These are phyloP conservation scores for Trebouxia gelatinosa DNA, from an alignment of 163 green algal species.

Conservation along the genomic window DNA sequence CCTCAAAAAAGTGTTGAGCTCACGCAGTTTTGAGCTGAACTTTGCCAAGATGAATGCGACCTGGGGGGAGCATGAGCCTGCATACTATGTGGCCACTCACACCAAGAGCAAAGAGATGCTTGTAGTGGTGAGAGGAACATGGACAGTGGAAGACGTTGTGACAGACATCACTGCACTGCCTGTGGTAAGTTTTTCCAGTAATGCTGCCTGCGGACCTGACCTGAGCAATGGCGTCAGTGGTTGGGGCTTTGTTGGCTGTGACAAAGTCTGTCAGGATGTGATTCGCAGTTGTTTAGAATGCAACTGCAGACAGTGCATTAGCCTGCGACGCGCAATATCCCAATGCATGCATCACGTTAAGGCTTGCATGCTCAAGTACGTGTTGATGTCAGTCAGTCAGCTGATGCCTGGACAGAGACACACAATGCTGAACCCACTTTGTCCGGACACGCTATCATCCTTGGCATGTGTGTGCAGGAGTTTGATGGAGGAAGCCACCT, in stretches of 20 bases:
- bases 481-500: slow-evolving; percentile 13
- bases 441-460: no score
- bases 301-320: no score
- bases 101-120: slow-evolving; percentile 14
- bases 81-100: slow-evolving; percentile 31
- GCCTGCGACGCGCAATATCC: no score
- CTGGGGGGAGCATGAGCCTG: slow-evolving; percentile 28
- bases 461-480: background rate
- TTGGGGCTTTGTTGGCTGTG: no score
- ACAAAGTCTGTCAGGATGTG: no score
- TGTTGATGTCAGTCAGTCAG: no score
- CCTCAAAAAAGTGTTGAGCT: background rate
- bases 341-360: no score
- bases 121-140: slow-evolving; percentile 13
- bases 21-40: slow-evolving; percentile 11
- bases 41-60: slow-evolving; percentile 32
- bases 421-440: no score
- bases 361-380: no score
- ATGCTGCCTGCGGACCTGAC: background rate
- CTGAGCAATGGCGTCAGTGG: no score
- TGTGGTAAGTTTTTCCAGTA: background rate
- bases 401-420: no score
- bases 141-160: slow-evolving; percentile 20
- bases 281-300: no score
- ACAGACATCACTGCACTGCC: slow-evolving; percentile 21